Base-by-base conservation (phyloP, 768 basidiomycete genomes). In the Psilocybe azurescens region DNA sequence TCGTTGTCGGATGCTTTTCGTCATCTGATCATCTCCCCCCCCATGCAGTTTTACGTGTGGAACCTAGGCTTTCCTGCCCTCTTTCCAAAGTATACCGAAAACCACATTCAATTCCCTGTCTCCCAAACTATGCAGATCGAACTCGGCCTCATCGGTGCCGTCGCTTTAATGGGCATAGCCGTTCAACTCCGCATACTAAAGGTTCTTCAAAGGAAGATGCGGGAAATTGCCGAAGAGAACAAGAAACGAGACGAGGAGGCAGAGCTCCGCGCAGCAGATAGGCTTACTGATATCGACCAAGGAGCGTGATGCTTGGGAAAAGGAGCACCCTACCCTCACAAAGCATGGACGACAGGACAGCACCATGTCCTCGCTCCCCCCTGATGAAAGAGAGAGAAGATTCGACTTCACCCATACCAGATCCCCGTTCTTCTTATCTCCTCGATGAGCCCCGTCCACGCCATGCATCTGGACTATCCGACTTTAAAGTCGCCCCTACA, bases 121-220 rank as follows among this genome's bases (percentile, higher is more conserved):
- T 85, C 91, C 4, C 94, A 95, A 71, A 89, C 89, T 7, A 97
- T 96, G 94, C 84, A 93, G 72, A 95, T 98, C 61, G 96, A 97
- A 71, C 83, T 98, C 32, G 96, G 95, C 30, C 84, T 97, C 67
- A 86, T 94, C 61, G 93, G 82, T 48, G 94, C 94, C 2, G 80
- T 96, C 44, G 81, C 92, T 28, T 78, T 97, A 58, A 92, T 93
- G 87, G 94, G 94, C 47, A 86, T 89, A 30, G 93, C 95, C 2
- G 90, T 97, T 50, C 97, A 98, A 76, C 83, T 95, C 69, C 90
- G 92, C 56, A 88, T 97, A 64, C 86, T 95, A 63, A 86, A 86
- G 60, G 83, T 93, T 48, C 86, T 99, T 14, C 89, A 89, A 72
- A 81, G 82, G 64, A 93, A 94, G 74, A 78, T 96, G 52, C 83